A percentile compares a stretch with the other conserved stretches of the same genome.
phyloP scores from a whole-genome alignment of 345 rosid genomes.

The Rhizophora apiculata region DNA sequence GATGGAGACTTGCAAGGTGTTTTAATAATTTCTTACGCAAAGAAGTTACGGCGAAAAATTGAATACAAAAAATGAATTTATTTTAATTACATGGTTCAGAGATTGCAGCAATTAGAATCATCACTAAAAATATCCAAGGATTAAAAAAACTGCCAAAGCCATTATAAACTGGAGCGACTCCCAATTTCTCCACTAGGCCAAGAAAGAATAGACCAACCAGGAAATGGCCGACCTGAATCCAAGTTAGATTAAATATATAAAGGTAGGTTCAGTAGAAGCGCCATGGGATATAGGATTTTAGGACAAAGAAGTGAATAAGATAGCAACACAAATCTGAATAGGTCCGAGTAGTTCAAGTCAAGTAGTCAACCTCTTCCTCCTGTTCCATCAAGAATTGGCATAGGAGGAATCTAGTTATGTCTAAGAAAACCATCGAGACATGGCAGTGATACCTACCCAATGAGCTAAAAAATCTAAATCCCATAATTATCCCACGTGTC shows the following conservation, averaged over 20 bases:
- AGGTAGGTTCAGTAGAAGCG: too few relatives aligned
- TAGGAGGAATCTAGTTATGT: neutral
- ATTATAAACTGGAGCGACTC: conserved; percentile 54
- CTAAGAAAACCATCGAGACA: neutral
- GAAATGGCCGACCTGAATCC: conserved; percentile 60
- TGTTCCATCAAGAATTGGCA: neutral
- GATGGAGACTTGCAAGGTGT: too few relatives aligned
- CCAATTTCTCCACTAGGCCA: conserved; percentile 51
- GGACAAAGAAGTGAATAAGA: neutral
- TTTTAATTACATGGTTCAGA: too few relatives aligned
- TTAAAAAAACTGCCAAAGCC: conserved; percentile 43
- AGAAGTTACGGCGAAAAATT: too few relatives aligned
- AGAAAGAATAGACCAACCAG: conserved; percentile 76
- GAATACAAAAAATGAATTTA: too few relatives aligned
- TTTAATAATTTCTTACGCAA: too few relatives aligned
- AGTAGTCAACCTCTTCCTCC: neutral
- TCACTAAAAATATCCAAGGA: too few relatives aligned
- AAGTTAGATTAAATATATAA: too few relatives aligned
- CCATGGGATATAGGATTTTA: neutral
- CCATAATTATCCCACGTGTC: conserved; percentile 73
- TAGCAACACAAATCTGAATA: neutral
- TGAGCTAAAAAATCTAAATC: conserved; percentile 66
- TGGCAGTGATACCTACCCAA: conserved; percentile 46
- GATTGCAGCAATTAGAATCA: too few relatives aligned
- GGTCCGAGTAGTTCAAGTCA: too few relatives aligned